Percentiles rank a stretch among this genome's conserved stretches.
phyloP scores from a whole-genome alignment of 352 stramenopile species.

The Phytophthora sansomeana region DNA sequence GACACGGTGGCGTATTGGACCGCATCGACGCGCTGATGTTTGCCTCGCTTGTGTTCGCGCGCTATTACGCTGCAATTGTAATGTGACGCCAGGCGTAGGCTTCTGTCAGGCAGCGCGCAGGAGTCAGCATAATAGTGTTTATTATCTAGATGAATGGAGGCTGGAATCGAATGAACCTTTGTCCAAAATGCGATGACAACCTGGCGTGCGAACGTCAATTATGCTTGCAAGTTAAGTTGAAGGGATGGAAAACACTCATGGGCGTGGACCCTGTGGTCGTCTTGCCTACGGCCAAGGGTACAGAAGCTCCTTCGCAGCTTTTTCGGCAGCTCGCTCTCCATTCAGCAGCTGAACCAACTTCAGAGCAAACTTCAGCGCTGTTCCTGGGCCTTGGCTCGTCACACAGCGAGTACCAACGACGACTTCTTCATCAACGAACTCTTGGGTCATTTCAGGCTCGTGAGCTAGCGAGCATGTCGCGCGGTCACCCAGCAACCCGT shows the following conservation, averaged over 20 bases:
- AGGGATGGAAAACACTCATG: no score
- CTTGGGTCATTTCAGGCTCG: conserved; percentile 50
- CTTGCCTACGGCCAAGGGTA: conserved; percentile 35
- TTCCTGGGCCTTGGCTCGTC: conserved; percentile 66
- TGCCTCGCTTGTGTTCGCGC: conserved; percentile 66
- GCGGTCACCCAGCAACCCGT: conserved; percentile 52
- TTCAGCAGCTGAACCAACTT: conserved; percentile 67
- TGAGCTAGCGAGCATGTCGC: conserved; percentile 60
- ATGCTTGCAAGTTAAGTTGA: no score
- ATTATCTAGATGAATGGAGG: conserved; percentile 11
- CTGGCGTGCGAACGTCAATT: no score
- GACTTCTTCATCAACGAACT: conserved; percentile 61
- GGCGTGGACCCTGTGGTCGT: not conserved
- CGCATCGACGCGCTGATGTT: conserved; percentile 97
- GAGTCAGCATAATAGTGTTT: conserved; percentile 12
- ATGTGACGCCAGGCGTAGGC: conserved; percentile 37
- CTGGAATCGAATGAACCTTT: conserved; percentile 14
- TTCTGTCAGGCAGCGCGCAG: conserved; percentile 36
- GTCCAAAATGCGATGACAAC: no score
- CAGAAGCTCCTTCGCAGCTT: conserved; percentile 52
- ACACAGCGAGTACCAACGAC: conserved; percentile 67
- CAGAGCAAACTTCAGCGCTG: conserved; percentile 57
- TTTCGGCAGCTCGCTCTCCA: conserved; percentile 45
- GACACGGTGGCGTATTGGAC: conserved; percentile 96
- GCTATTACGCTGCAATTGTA: conserved; percentile 66